Evolutionary conservation across 345 rosid genomes (phyloP).

Genomic region (Eutrema japonicum): DNA sequence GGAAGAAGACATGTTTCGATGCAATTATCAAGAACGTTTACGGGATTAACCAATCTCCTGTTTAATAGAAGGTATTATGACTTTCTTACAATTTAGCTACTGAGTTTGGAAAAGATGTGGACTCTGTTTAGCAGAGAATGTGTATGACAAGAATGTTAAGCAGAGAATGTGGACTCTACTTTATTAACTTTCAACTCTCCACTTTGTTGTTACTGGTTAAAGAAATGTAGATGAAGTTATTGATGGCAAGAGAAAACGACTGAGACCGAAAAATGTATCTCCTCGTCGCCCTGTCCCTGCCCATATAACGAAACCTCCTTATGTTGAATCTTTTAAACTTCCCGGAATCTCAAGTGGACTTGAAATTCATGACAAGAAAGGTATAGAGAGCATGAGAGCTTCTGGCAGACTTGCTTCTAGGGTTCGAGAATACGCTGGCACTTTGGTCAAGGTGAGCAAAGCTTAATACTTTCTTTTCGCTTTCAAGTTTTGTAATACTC

Average conservation of each 20-base stretch:
- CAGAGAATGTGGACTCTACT: background rate
- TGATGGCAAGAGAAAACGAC: slow-evolving; percentile 54
- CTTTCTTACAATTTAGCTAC: background rate
- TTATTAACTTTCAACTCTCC: background rate
- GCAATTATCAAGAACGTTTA: slow-evolving; percentile 65
- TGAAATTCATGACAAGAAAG: slow-evolving; percentile 76
- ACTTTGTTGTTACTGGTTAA: slow-evolving; percentile 4
- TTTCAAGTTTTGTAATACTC: slow-evolving; percentile 25
- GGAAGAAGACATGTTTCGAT: slow-evolving; percentile 66
- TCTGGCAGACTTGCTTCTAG: slow-evolving; percentile 89
- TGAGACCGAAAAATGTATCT: slow-evolving; percentile 76
- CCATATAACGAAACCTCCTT: slow-evolving; percentile 69
- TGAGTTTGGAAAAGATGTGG: slow-evolving; percentile 5
- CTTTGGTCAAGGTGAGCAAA: slow-evolving; percentile 73
- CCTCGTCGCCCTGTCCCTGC: slow-evolving; percentile 75
- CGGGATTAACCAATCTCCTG: slow-evolving; percentile 66
- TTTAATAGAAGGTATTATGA: slow-evolving; percentile 70
- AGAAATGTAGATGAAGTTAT: slow-evolving; percentile 58
- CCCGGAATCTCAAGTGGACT: slow-evolving; percentile 79
- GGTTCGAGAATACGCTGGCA: slow-evolving; percentile 82
- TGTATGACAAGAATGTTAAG: background rate
- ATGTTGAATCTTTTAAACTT: slow-evolving; percentile 54
- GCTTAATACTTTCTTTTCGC: background rate
- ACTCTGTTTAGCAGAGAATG: slow-evolving; percentile 5
- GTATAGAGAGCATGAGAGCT: slow-evolving; percentile 84